Evolutionary conservation across 2,329 filamentous ascomycete genomes (phyloP).

Genomic region (Cercospora beticola): DNA sequence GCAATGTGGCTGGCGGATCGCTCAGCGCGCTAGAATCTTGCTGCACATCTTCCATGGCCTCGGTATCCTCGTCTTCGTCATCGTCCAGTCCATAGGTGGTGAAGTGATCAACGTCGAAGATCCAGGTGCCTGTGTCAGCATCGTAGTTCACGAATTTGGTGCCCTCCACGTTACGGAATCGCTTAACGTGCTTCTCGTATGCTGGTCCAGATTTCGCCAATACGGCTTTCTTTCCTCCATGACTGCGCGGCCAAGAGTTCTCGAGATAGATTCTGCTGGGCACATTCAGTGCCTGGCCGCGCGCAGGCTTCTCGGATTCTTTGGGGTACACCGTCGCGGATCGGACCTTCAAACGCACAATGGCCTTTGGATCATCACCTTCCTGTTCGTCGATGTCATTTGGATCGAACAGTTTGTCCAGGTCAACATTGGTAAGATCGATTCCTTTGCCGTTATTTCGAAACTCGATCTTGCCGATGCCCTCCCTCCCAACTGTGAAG

Average conservation of each 20-base stretch:
- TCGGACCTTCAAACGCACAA: constrained; percentile 74
- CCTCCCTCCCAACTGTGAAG: constrained; percentile 79
- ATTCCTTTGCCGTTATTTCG: constrained; percentile 41
- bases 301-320: constrained; percentile 72
- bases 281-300: constrained; percentile 88
- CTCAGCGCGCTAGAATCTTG: constrained; percentile 51
- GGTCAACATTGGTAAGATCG: constrained; percentile 74
- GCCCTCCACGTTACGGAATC: constrained; percentile 73
- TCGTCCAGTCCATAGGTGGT: constrained; percentile 91
- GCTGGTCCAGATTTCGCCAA: constrained; percentile 62
- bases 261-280: constrained; percentile 83
- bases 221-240: constrained; percentile 54
- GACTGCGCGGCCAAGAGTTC: constrained; percentile 84
- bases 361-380: constrained; percentile 34
- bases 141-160: constrained; percentile 84
- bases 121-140: constrained; percentile 77
- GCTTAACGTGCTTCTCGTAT: constrained; percentile 77
- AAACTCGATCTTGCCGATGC: constrained; percentile 80
- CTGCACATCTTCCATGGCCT: constrained; percentile 52
- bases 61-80: constrained; percentile 59
- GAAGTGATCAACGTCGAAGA: constrained; percentile 92
- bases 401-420: constrained; percentile 75
- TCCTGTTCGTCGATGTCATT: constrained; percentile 7
- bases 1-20: constrained; percentile 33
- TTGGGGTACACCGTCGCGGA: constrained; percentile 85